Percentiles rank a stretch among this genome's conserved stretches.
Evolutionary conservation across 73 alveolate genomes (phyloP).

Genomic region (Uronychia setigera): DNA sequence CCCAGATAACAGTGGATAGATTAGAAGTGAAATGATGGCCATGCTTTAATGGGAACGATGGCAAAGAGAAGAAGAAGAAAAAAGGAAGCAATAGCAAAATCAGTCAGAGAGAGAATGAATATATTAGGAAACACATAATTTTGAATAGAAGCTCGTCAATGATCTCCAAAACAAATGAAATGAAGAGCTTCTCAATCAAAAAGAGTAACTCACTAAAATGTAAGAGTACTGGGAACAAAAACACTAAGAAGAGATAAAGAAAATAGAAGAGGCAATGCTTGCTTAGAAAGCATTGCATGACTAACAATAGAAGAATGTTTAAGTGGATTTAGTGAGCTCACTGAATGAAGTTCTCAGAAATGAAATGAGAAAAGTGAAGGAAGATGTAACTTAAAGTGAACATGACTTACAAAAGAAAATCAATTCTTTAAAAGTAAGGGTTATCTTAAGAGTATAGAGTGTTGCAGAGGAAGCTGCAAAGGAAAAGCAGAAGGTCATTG

Average conservation of each 20-base stretch:
- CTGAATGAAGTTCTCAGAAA: constrained; percentile 41
- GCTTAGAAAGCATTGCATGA: constrained; percentile 41
- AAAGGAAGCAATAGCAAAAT: constrained; percentile 50
- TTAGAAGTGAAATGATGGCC: constrained; percentile 49
- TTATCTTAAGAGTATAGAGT: constrained; percentile 4
- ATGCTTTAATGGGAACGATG: constrained; percentile 61
- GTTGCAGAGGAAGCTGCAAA: constrained; percentile 50
- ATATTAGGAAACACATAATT: constrained; percentile 48
- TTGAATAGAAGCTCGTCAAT: constrained; percentile 33
- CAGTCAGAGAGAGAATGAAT: constrained; percentile 46
- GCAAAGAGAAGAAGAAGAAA: constrained; percentile 64
- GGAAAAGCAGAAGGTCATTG: constrained; percentile 36
- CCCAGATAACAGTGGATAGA: constrained; percentile 39
- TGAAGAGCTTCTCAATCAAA: constrained; percentile 19
- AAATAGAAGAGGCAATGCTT: constrained; percentile 58
- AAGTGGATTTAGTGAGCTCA: constrained; percentile 47
- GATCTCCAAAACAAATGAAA: constrained; percentile 9
- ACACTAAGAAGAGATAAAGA: constrained; percentile 51
- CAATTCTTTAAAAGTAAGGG: constrained; percentile 20
- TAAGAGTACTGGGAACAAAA: constrained; percentile 55
- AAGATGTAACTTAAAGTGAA: constrained; percentile 48
- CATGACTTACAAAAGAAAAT: constrained; percentile 39
- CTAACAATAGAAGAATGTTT: constrained; percentile 42
- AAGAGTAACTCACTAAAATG: constrained; percentile 34
- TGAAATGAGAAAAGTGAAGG: constrained; percentile 54